Evolutionary conservation across 441 rosid species (phyloP).

Genomic region (Eutrema salsugineum): DNA sequence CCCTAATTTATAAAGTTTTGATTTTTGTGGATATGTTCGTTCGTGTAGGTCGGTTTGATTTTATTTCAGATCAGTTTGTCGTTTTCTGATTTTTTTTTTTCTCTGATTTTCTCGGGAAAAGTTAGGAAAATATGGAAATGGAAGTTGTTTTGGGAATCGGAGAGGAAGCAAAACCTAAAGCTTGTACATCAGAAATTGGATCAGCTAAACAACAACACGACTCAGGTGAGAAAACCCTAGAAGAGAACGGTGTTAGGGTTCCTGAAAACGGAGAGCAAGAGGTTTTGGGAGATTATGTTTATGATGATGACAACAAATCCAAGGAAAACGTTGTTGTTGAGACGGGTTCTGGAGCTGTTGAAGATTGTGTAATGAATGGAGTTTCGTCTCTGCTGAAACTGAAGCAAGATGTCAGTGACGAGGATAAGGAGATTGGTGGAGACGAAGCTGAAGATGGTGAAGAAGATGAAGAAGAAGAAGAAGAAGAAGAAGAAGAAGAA

Average conservation of each 20-base stretch:
- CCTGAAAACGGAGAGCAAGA: conserved; percentile 36
- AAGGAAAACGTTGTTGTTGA: not conserved
- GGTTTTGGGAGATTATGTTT: not conserved
- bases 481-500: conserved; percentile 39
- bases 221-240: conserved; percentile 3
- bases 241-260: conserved; percentile 46
- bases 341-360: conserved; percentile 27
- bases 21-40: not conserved
- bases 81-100: conserved; percentile 9
- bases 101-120: not conserved
- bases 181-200: not conserved
- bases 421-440: not conserved
- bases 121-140: conserved; percentile 2
- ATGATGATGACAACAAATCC: not conserved
- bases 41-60: not conserved
- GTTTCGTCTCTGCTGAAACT: conserved; percentile 48
- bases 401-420: conserved; percentile 8
- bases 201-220: not conserved
- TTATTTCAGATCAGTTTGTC: conserved; percentile 3
- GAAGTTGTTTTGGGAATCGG: conserved; percentile 20
- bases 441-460: not conserved
- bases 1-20: not conserved
- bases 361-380: conserved; percentile 67
- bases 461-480: conserved; percentile 34
- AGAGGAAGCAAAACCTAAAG: conserved; percentile 6